Percentiles rank a stretch among this genome's conserved stretches.
Evolutionary conservation across 208 protist genomes (phyloP).

Genomic region (Leishmania lainsoni): DNA sequence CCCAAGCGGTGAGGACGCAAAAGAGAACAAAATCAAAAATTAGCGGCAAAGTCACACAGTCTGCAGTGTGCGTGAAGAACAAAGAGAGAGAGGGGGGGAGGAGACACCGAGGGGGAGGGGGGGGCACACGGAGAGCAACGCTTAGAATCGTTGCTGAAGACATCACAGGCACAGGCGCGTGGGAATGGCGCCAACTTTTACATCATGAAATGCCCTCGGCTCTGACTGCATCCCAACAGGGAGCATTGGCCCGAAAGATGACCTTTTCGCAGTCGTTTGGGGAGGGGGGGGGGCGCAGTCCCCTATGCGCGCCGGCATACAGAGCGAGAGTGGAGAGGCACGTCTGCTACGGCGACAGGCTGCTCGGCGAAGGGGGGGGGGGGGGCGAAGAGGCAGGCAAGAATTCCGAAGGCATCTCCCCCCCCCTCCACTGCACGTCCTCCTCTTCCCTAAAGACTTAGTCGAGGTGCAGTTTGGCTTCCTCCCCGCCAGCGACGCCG

Average conservation of each 20-base stretch:
- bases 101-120: no score
- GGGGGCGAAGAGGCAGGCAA: no score
- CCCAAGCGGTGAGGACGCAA: no score
- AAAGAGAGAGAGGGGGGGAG: no score
- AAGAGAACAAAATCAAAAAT: no score
- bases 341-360: neutral
- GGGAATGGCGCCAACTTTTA: neutral
- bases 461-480: neutral
- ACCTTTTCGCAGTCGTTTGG: neutral
- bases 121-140: no score
- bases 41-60: no score
- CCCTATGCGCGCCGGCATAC: neutral
- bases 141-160: neutral
- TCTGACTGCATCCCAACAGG: neutral
- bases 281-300: neutral
- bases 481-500: conserved; percentile 16
- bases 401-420: neutral
- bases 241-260: neutral
- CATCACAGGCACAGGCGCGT: neutral
- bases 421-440: neutral
- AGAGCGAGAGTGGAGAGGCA: neutral
- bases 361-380: neutral
- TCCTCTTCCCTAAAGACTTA: neutral
- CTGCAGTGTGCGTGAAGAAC: no score
- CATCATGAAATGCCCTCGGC: neutral